These are phyloP conservation scores for Mollisia scopiformis DNA, from an alignment of 2,329 filamentous ascomycete genomes.

Conservation along the genomic window DNA sequence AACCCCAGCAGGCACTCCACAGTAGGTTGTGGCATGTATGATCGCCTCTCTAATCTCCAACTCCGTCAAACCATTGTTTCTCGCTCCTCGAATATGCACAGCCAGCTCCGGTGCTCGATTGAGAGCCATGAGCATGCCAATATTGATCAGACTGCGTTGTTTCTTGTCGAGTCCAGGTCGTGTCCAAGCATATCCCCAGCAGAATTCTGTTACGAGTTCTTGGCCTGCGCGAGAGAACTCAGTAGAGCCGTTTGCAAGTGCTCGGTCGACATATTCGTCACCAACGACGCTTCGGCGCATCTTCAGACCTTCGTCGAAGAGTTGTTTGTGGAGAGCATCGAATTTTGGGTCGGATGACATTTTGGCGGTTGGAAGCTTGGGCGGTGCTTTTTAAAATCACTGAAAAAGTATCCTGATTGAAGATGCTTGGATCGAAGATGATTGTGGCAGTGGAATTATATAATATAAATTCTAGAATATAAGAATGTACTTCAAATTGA, in stretches of 20 bases:
- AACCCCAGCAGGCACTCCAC: slow-evolving; percentile 47
- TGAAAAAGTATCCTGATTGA: background rate
- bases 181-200: slow-evolving; percentile 67
- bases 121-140: slow-evolving; percentile 65
- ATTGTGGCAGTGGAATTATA: too few species aligned
- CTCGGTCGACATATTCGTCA: slow-evolving; percentile 60
- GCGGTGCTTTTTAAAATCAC: background rate
- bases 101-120: slow-evolving; percentile 62
- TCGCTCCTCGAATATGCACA: slow-evolving; percentile 63
- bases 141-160: slow-evolving; percentile 63
- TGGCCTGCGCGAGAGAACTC: slow-evolving; percentile 64
- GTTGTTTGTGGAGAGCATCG: slow-evolving; percentile 50
- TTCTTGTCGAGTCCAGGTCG: slow-evolving; percentile 64
- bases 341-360: slow-evolving; percentile 46
- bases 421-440: background rate
- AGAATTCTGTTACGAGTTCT: slow-evolving; percentile 64
- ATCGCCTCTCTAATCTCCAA: slow-evolving; percentile 65
- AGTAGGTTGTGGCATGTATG: slow-evolving; percentile 48
- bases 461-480: too few species aligned
- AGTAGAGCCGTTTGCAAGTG: slow-evolving; percentile 56
- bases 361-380: slow-evolving; percentile 12
- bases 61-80: slow-evolving; percentile 64
- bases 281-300: slow-evolving; percentile 63
- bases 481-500: too few species aligned
- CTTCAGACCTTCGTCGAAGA: slow-evolving; percentile 63